These are phyloP conservation scores for Pseudocercospora fijiensis DNA, from an alignment of 2,329 filamentous ascomycete species.

Conservation along the genomic window DNA sequence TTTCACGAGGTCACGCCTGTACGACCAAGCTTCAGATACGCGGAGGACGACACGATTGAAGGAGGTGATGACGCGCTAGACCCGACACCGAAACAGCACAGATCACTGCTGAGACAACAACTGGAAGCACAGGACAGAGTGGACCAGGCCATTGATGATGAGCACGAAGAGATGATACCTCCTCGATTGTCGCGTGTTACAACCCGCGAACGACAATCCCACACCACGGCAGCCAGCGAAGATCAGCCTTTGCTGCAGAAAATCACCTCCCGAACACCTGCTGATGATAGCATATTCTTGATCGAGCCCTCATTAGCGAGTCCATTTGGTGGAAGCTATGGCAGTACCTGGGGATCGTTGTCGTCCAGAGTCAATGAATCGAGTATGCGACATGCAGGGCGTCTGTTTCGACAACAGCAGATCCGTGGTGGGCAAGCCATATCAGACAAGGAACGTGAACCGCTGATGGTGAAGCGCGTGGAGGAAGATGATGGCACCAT, in stretches of 20 bases:
- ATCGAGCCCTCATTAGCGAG: constrained; percentile 60
- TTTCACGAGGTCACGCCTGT: constrained; percentile 86
- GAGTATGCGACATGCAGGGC: constrained; percentile 57
- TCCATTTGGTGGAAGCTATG: constrained; percentile 70
- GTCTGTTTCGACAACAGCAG: constrained; percentile 51
- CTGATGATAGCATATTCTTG: constrained; percentile 48
- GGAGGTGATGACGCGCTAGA: constrained; percentile 52
- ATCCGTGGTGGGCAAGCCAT: constrained; percentile 43
- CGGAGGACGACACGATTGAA: constrained; percentile 49
- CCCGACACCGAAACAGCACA: constrained; percentile 36
- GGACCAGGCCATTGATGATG: constrained; percentile 27
- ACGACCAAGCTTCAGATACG: constrained; percentile 66
- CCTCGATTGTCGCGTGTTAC: constrained; percentile 25
- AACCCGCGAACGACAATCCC: constrained; percentile 6
- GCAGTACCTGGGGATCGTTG: constrained; percentile 61
- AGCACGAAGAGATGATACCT: constrained; percentile 36
- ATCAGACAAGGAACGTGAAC: constrained; percentile 55
- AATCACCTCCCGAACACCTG: constrained; percentile 28
- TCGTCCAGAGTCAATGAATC: constrained; percentile 57
- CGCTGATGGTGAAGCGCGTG: constrained; percentile 82
- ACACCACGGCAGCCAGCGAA: constrained; percentile 17
- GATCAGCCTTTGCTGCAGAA: constrained; percentile 32
- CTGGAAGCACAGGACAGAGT: constrained; percentile 33
- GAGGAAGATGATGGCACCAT: constrained; percentile 81
- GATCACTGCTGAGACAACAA: constrained; percentile 33